Evolutionary conservation across 2,329 filamentous ascomycete genomes (phyloP).

Genomic region (Stagonosporopsis cucurbitacearum): DNA sequence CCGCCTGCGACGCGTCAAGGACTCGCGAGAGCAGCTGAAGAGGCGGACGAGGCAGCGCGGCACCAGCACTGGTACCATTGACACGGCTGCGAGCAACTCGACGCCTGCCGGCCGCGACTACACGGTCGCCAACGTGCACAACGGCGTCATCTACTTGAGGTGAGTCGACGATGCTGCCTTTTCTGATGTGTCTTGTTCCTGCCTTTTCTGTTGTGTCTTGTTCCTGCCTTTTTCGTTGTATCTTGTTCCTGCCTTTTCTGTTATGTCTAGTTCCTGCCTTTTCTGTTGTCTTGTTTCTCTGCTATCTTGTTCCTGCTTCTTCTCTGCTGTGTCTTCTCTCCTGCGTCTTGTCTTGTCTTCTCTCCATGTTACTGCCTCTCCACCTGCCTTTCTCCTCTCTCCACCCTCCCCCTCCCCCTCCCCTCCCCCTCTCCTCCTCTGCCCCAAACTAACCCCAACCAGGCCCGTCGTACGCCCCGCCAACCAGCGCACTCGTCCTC

Average conservation of each 20-base stretch:
- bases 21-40: constrained; percentile 48
- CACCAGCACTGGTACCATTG: constrained; percentile 42
- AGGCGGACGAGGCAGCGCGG: constrained; percentile 40
- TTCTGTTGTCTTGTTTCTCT: background rate
- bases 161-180: constrained; percentile 38
- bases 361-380: too few relatives aligned
- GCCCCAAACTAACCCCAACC: constrained; percentile 19
- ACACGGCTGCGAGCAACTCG: constrained; percentile 35
- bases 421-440: too few relatives aligned
- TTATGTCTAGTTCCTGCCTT: background rate
- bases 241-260: background rate
- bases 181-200: background rate
- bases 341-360: too few relatives aligned
- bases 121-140: constrained; percentile 57
- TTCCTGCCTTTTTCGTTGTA: background rate
- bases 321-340: too few relatives aligned
- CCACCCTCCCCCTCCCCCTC: too few relatives aligned
- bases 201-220: background rate
- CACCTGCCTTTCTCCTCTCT: too few relatives aligned
- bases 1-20: constrained; percentile 46
- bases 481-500: constrained; percentile 42
- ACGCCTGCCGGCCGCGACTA: constrained; percentile 49
- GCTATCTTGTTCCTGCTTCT: background rate
- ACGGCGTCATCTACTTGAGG: constrained; percentile 57
- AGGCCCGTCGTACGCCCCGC: constrained; percentile 47